phyloP scores from a whole-genome alignment of 345 rosid species.

The Eucalyptus dawsonii region DNA sequence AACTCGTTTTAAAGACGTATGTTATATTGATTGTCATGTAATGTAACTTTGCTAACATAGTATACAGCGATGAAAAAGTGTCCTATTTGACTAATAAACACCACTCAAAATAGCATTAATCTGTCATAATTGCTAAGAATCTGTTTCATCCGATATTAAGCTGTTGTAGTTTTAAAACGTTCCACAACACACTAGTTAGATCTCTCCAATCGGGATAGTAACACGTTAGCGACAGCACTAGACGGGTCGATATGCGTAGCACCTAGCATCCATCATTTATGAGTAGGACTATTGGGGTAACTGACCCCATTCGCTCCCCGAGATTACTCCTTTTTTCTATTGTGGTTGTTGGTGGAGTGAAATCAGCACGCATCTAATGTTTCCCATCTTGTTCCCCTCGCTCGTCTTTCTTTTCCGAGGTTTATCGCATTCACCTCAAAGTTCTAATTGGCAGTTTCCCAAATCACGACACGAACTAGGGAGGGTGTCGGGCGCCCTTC shows the following conservation, averaged over 20 bases:
- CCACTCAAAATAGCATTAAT: background rate
- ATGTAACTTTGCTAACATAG: background rate
- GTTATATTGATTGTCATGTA: background rate
- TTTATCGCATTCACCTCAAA: background rate
- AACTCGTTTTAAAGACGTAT: background rate
- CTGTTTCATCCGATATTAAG: background rate
- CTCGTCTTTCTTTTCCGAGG: background rate
- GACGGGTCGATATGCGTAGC: accelerated
- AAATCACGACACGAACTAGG: background rate
- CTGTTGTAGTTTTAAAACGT: background rate
- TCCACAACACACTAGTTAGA: too few relatives aligned
- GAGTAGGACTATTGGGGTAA: background rate
- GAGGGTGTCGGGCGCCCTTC: background rate
- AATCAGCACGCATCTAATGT: background rate
- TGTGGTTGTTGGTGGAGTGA: background rate
- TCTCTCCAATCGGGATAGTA: background rate
- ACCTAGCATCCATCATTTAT: background rate
- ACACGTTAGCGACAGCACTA: background rate
- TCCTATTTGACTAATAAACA: background rate
- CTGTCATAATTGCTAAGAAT: background rate
- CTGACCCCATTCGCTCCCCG: background rate
- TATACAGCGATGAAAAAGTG: background rate
- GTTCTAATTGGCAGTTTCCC: background rate
- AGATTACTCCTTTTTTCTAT: background rate
- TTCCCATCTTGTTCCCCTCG: background rate